phyloP scores from a whole-genome alignment of 371 early-diverging fungal species.

The Nematocida sp. region DNA sequence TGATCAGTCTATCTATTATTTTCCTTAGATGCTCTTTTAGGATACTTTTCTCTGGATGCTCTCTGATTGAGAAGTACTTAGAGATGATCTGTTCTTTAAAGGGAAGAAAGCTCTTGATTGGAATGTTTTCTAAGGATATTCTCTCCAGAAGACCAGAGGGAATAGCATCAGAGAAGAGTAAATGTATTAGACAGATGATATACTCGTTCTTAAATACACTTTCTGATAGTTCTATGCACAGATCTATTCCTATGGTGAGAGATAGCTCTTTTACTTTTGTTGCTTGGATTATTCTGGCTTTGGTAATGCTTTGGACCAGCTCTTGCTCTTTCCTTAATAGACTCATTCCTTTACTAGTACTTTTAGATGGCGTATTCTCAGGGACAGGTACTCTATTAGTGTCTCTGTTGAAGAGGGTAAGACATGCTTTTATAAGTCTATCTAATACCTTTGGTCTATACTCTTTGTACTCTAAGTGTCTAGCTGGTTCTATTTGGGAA shows the following conservation, averaged over 20 bases:
- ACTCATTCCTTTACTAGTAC: neutral
- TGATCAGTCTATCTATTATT: neutral
- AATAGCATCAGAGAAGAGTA: conserved; percentile 17
- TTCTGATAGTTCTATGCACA: conserved; percentile 16
- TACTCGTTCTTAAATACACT: neutral
- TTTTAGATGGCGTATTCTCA: neutral
- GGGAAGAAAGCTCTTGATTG: conserved; percentile 14
- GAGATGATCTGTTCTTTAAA: conserved; percentile 46
- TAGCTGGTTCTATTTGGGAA: neutral
- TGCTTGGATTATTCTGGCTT: neutral
- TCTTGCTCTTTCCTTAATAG: conserved; percentile 26
- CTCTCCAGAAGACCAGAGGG: neutral
- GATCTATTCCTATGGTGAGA: neutral
- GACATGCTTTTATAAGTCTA: neutral
- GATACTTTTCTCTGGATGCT: neutral
- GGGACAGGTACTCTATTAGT: neutral
- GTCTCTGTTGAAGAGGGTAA: conserved; percentile 29
- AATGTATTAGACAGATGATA: conserved; percentile 35
- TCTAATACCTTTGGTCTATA: neutral
- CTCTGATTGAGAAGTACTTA: conserved; percentile 10
- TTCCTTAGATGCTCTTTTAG: neutral
- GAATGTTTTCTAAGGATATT: conserved; percentile 2
- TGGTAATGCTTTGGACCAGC: neutral
- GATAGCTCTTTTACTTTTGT: conserved; percentile 27
- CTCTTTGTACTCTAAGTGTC: neutral